phyloP scores from a whole-genome alignment of 2,329 filamentous ascomycete genomes.

The Ophiocordyceps camponoti-floridani region DNA sequence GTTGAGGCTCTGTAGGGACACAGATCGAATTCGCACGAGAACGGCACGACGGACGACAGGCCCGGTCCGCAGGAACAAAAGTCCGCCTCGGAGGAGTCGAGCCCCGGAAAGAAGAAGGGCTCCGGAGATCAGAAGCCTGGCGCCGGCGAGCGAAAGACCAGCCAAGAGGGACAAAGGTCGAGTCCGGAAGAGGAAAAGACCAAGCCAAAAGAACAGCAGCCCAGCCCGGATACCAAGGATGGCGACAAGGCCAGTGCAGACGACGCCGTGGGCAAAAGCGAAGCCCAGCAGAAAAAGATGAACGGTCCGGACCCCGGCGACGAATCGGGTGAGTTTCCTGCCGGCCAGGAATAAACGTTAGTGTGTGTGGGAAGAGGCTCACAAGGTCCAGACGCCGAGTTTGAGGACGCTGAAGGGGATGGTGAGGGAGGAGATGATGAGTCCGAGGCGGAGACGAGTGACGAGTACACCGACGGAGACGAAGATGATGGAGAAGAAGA shows the following conservation, averaged over 20 bases:
- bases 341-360: not conserved
- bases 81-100: not conserved
- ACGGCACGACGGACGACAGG: too few species aligned
- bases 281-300: not conserved
- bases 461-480: not conserved
- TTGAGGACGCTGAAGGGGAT: conserved; percentile 3
- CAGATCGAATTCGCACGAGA: too few species aligned
- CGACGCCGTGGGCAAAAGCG: not conserved
- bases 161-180: not conserved
- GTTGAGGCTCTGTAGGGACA: too few species aligned
- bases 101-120: not conserved
- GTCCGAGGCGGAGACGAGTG: conserved; percentile 2
- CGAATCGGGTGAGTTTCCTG: not conserved
- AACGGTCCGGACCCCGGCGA: not conserved
- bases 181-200: not conserved
- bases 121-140: not conserved
- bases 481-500: conserved; percentile 3
- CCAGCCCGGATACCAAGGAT: not conserved
- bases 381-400: not conserved
- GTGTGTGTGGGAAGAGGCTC: not conserved
- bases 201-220: not conserved
- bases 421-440: conserved; percentile 1
- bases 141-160: not conserved
- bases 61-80: not conserved
- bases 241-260: not conserved